Base-by-base conservation (phyloP, 1,284 basidiomycete genomes). In the Microbotryum scabiosae region DNA sequence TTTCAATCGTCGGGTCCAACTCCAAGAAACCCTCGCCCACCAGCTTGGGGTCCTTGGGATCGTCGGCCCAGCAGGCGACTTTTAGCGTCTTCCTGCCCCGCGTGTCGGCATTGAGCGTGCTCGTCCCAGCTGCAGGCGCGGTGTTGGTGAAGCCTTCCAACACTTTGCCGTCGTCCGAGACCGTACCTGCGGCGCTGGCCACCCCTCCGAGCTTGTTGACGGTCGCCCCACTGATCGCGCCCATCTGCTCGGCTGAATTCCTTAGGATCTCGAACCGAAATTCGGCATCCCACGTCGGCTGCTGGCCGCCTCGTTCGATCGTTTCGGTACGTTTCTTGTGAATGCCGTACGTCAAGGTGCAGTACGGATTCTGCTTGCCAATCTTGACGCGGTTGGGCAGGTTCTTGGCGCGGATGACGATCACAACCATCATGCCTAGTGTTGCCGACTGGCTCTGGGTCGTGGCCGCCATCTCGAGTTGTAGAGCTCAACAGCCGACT, bases 281-380 rank as follows among this genome's bases (percentile, higher is more conserved):
- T 77, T 99, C 94, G 72, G 96, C 91, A 74, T 99, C 96, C 94
- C 96, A 99, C 75, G 90, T 88, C 9, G 94, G 96, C 75, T 96
- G 91, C 75, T 98, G 94, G 5, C 96, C 96, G 56, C 96, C 94
- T 45, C 91, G 86, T 74, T 90, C 93, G 76, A 97, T 88, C 9
- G 91, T 84, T 75, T 88, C 88, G 32, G 94, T 93, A 54, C 86
- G 82, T 59, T 85, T 83, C 72, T 85, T 92, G 75, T 90, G 84
- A 51, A 84, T 84, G 71, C 88, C 87, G 61, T 92, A 79, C 7
- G 80, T 78, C 46, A 97, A 81, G 26, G 85, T 79, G 71, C 91
- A 94, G 76, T 93, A 98, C 0, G 96, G 96, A 74, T 97, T 92
- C 76, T 98, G 96, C 76, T 98, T 98, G 68, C 94, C 91, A 57